Conservation (phyloP, 352 stramenopile species). For the Thalassiosira livingstoniorum region DNA sequence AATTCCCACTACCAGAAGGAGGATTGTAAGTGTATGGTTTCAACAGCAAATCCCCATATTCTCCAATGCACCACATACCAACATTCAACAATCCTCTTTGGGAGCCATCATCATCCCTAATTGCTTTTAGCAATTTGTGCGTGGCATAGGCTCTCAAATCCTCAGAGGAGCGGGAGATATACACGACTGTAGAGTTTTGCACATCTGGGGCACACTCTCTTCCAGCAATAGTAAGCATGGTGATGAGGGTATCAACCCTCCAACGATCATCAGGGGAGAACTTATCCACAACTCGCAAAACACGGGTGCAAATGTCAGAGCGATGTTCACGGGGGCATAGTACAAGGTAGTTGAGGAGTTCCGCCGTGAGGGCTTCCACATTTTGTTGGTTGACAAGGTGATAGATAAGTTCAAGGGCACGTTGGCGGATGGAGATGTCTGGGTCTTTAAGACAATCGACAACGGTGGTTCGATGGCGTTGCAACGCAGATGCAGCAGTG, state of each 20-base stretch:
- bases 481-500: slow-evolving; percentile 90
- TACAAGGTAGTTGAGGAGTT: slow-evolving; percentile 99
- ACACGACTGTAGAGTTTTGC: slow-evolving; percentile 93
- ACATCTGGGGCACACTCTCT: slow-evolving; percentile 92
- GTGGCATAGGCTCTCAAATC: slow-evolving; percentile 94
- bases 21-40: slow-evolving; percentile 76
- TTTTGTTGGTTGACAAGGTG: slow-evolving; percentile 97
- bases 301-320: slow-evolving; percentile 92
- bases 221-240: slow-evolving; percentile 98
- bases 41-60: slow-evolving; percentile 95
- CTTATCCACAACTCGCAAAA: slow-evolving; percentile 89
- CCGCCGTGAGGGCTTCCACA: slow-evolving; percentile 94
- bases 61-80: slow-evolving; percentile 97
- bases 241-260: slow-evolving; percentile 95
- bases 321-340: slow-evolving; percentile 96
- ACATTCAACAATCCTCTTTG: slow-evolving; percentile 97
- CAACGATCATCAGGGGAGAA: slow-evolving; percentile 86
- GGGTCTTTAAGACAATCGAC: slow-evolving; percentile 93
- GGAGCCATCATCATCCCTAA: slow-evolving; percentile 92
- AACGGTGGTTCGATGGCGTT: slow-evolving; percentile 96
- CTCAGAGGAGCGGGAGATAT: slow-evolving; percentile 90
- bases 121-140: slow-evolving; percentile 96
- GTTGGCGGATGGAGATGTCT: slow-evolving; percentile 98
- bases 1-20: slow-evolving; percentile 9
- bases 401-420: slow-evolving; percentile 98